A percentile compares a stretch with the other conserved stretches of the same genome.
Evolutionary conservation across 495 filamentous ascomycete species (phyloP).

Genomic region (Penicillium manginii): DNA sequence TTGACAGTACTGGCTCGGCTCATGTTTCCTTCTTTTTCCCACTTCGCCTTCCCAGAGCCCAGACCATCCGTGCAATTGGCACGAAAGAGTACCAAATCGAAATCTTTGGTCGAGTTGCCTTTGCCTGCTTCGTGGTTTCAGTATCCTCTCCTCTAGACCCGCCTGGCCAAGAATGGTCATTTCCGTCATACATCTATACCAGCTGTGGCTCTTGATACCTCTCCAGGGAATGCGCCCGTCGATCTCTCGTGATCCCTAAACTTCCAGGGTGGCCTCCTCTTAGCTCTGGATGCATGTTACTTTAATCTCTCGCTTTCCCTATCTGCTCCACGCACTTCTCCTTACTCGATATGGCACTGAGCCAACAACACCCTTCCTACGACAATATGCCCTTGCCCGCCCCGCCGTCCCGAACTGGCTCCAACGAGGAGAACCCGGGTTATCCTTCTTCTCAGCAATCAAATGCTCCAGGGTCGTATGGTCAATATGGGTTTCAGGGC

Average conservation of each 20-base stretch:
- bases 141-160: background rate
- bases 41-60: conserved; percentile 2
- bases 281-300: conserved; percentile 2
- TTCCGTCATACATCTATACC: conserved; percentile 7
- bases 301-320: background rate
- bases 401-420: conserved; percentile 12
- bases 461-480: conserved; percentile 28
- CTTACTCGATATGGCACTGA: conserved; percentile 19
- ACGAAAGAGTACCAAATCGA: background rate
- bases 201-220: conserved; percentile 8
- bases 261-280: conserved; percentile 1
- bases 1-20: conserved; percentile 21
- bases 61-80: conserved; percentile 8
- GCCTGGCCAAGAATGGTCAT: conserved; percentile 5
- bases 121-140: background rate
- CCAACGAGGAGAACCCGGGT: conserved; percentile 18
- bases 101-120: background rate
- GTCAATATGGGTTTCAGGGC: conserved; percentile 52
- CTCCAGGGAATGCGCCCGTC: conserved; percentile 10
- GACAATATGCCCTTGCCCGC: conserved; percentile 13
- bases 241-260: conserved; percentile 7
- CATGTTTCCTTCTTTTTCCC: conserved; percentile 16
- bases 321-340: background rate
- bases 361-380: conserved; percentile 22
- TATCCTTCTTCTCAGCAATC: conserved; percentile 24